phyloP scores from a whole-genome alignment of 2,329 filamentous ascomycete species.

The Pleomassaria siparia region DNA sequence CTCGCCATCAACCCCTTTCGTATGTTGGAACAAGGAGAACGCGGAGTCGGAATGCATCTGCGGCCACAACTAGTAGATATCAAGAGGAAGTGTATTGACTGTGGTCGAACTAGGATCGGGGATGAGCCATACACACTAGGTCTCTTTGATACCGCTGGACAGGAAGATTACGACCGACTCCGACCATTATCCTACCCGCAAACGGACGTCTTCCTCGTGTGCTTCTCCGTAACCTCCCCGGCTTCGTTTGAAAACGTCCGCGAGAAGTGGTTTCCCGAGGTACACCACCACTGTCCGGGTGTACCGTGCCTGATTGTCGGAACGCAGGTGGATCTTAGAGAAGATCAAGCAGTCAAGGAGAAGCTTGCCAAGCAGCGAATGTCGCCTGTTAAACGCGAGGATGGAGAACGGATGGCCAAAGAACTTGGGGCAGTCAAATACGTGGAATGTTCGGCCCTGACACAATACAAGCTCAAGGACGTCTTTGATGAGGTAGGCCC shows the following conservation, averaged over 20 bases:
- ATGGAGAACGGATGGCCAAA: conserved; percentile 94
- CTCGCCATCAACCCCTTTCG: conserved; percentile 4
- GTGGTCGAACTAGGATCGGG: conserved; percentile 72
- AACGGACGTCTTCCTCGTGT: conserved; percentile 98
- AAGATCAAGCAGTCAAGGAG: conserved; percentile 82
- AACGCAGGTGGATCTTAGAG: conserved; percentile 93
- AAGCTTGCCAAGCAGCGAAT: conserved; percentile 97
- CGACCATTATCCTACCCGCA: conserved; percentile 96
- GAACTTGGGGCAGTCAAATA: conserved; percentile 98
- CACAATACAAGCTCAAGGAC: conserved; percentile 98
- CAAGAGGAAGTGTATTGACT: conserved; percentile 21
- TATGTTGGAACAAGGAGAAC: neutral
- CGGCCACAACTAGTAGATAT: neutral
- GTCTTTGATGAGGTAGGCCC: conserved; percentile 91
- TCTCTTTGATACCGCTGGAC: conserved; percentile 96
- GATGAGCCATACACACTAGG: conserved; percentile 98
- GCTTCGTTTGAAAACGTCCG: conserved; percentile 99
- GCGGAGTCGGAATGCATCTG: neutral
- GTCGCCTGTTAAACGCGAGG: conserved; percentile 86
- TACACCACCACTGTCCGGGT: conserved; percentile 96
- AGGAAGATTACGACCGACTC: conserved; percentile 98
- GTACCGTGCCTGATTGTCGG: conserved; percentile 97
- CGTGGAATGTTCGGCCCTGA: conserved; percentile 96
- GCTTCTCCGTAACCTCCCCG: conserved; percentile 96
- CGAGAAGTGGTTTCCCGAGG: conserved; percentile 98